Evolutionary conservation across 441 rosid genomes (phyloP).

Genomic region (Jatropha multifida): DNA sequence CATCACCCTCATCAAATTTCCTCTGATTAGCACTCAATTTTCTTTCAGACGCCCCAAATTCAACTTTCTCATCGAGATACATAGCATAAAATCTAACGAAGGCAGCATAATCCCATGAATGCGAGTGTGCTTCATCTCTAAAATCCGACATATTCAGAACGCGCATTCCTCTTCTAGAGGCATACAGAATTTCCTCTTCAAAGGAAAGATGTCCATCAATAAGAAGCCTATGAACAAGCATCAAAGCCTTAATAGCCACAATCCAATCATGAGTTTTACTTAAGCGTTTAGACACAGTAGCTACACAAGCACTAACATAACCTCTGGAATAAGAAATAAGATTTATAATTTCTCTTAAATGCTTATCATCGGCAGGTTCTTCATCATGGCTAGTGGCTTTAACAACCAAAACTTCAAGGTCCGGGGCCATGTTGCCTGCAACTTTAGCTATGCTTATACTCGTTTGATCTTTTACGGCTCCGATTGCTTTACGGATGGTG

Average conservation of each 20-base stretch:
- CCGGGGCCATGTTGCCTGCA: constrained; percentile 47
- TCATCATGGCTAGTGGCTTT: constrained; percentile 75
- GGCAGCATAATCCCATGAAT: constrained; percentile 68
- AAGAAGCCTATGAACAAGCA: constrained; percentile 67
- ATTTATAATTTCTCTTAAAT: constrained; percentile 46
- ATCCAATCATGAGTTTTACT: constrained; percentile 71
- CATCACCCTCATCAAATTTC: constrained; percentile 36
- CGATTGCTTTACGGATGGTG: constrained; percentile 75
- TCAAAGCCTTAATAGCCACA: constrained; percentile 70
- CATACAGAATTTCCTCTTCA: constrained; percentile 57
- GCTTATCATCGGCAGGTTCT: constrained; percentile 54
- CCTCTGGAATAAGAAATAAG: constrained; percentile 49
- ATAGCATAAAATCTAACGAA: constrained; percentile 57
- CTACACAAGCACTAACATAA: constrained; percentile 58
- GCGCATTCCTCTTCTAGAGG: constrained; percentile 57
- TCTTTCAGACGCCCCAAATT: constrained; percentile 46
- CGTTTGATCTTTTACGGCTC: constrained; percentile 83
- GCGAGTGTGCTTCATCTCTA: constrained; percentile 57
- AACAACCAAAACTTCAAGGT: constrained; percentile 64
- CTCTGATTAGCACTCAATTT: constrained; percentile 30
- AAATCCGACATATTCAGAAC: constrained; percentile 64
- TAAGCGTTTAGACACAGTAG: constrained; percentile 56
- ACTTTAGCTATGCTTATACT: constrained; percentile 85
- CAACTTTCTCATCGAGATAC: constrained; percentile 71
- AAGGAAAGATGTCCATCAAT: constrained; percentile 70